Evolutionary conservation across 352 stramenopile species (phyloP), one percentile per base, ranked within the genome.

Genomic region (Globisporangium irregulare): DNA sequence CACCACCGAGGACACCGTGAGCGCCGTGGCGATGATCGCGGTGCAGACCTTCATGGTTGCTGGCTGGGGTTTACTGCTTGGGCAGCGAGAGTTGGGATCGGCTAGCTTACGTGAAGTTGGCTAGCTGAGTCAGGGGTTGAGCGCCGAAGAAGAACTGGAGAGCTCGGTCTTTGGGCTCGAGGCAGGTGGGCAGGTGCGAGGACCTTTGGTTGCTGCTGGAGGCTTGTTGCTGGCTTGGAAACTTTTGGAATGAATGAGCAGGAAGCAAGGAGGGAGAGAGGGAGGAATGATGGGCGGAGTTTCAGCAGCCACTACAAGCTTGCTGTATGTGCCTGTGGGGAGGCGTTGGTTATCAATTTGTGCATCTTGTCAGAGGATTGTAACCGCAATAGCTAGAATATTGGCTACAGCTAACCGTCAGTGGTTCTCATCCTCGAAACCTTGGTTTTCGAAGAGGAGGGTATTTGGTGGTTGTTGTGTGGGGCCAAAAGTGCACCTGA

Each of bases 1-100:
- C 22, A 29, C 32, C 32, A 36, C 57, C 1, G 32, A 51, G 18
- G 18, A 46, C n/a, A 51, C 32, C 14, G 54, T 29, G 43, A 77
- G 24, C 22, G 59, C 38, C 10, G 63, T 27, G 32, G 36, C 25
- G 7, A 66, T 22, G 32, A 73, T 27, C 14, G 36, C 10, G 18
- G 55, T 20, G n/a, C 29, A 64, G 38, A 62, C 9, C 61, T 75
- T 75, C 70, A 72, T 75, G 22, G n/a, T 32, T 32, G 22, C 2
- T 56, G 20, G 50, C 8, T 56, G 8, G 50, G 50, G 8, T 29
- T 56, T 25, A 29, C 10, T 56, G 38, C 38, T 46, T 20, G 10
- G 38, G 38, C 22, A 56, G n/a, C 50, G 50, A 56, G 50, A 24
- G 20, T 56, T 25, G 50, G 22, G 58, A 18, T 32, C 27, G 10